Evolutionary conservation across 257 asterid species (phyloP), one percentile per base, ranked within the genome.

Genomic region (Gentiana dahurica): DNA sequence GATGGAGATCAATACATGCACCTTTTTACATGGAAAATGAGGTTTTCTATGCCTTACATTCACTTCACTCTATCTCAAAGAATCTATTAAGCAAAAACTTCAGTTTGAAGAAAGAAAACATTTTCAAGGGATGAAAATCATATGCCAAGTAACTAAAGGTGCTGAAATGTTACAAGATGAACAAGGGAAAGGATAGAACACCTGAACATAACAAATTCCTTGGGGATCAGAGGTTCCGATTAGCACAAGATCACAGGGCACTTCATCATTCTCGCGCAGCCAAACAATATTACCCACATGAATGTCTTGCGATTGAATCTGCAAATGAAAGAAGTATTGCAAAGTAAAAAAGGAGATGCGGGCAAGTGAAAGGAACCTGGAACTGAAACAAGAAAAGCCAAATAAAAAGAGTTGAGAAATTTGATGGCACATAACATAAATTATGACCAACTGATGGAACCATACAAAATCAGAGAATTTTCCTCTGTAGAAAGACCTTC

Each of bases 201-300:
- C 98, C 98, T 92, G 97, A 51, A 88, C 78, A 58, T 83, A 88
- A 72, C 98, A 92, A 72, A 83, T 67, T 46, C 97, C 98, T 72
- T 68, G 93, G 44, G 95, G 86, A 74, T 92, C 98, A 60, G 97
- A 76, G 33, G 97, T 79, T 71, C 98, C 98, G 67, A 92, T 85
- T 75, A 92, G 77, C 64, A 85, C 81, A 62, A 92, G 88, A 83
- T 92, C 98, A 75, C 97, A 92, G 62, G 98, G 97, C 57, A 85
- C 94, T 75, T 92, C 98, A 74, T 92, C 98, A 81, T 92, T 92
- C 78, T 92, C 98, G 32, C 98, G 97, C 63, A 92, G 79, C 98
- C 97, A 92, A 49, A 92, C 96, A 51, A 92, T 72, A 79, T 83
- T 85, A 46, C 98, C 98, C 59, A 88, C 89, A 71, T 63, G 77